phyloP scores from a whole-genome alignment of 371 early-diverging fungal genomes.

The Mucor saturninus region DNA sequence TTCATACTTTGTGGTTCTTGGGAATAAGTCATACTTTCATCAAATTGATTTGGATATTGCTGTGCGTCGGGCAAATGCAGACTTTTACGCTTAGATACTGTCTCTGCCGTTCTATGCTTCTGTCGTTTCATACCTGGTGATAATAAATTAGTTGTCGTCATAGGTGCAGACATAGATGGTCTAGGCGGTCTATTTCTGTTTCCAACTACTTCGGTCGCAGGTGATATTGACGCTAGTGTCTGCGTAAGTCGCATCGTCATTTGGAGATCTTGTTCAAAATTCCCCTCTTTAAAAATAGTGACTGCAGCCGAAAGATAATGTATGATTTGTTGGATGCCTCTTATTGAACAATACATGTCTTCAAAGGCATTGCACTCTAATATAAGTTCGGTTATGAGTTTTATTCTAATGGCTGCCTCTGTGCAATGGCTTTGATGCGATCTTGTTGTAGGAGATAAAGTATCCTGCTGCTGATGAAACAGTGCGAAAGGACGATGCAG shows the following conservation, averaged over 20 bases:
- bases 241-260: slow-evolving; percentile 9
- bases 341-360: slow-evolving; percentile 45
- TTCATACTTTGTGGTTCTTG: slow-evolving; percentile 1
- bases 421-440: slow-evolving; percentile 21
- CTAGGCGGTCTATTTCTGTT: background rate
- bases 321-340: slow-evolving; percentile 48
- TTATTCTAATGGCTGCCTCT: slow-evolving; percentile 36
- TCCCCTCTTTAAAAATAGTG: slow-evolving; percentile 29
- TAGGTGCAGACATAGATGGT: background rate
- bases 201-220: slow-evolving; percentile 21
- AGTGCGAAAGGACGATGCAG: slow-evolving; percentile 24
- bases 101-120: background rate
- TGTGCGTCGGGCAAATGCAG: slow-evolving; percentile 15
- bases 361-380: slow-evolving; percentile 34
- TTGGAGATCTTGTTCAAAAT: slow-evolving; percentile 6
- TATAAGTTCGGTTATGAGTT: slow-evolving; percentile 27
- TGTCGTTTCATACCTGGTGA: background rate
- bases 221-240: slow-evolving; percentile 26
- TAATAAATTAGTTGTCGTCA: background rate
- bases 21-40: background rate
- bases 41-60: slow-evolving; percentile 1
- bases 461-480: background rate
- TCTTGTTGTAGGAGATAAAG: background rate
- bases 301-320: slow-evolving; percentile 48
- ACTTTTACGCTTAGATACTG: slow-evolving; percentile 10